phyloP scores from a whole-genome alignment of 2,329 filamentous ascomycete genomes.

The Trematosphaeria pertusa region DNA sequence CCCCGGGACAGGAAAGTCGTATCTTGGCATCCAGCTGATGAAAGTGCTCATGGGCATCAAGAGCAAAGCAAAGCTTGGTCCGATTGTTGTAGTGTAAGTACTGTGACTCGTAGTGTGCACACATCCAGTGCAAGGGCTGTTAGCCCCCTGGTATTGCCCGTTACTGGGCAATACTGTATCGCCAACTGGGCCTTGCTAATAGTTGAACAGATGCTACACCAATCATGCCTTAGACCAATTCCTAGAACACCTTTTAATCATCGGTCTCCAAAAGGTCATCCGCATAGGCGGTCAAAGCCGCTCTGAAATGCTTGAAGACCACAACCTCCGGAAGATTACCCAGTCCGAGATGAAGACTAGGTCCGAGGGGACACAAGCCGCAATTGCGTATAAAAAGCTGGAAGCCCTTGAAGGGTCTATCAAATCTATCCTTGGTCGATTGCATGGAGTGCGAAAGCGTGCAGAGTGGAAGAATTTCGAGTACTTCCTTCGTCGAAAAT shows the following conservation, averaged over 20 bases:
- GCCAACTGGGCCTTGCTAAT: too few relatives aligned
- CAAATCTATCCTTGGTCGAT: constrained; percentile 9
- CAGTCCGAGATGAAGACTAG: constrained; percentile 27
- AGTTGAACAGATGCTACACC: constrained; percentile 52
- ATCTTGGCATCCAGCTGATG: constrained; percentile 66
- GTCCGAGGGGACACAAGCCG: constrained; percentile 18
- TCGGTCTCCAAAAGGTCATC: constrained; percentile 59
- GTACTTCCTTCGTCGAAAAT: constrained; percentile 16
- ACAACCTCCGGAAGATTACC: constrained; percentile 56
- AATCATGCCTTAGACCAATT: constrained; percentile 66
- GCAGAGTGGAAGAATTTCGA: constrained; percentile 27
- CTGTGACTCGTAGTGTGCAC: too few relatives aligned
- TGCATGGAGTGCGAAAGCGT: constrained; percentile 15
- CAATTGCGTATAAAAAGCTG: constrained; percentile 19
- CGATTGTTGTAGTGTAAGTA: constrained; percentile 51
- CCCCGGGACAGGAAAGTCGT: constrained; percentile 74
- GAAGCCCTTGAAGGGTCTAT: constrained; percentile 15
- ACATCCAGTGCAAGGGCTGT: too few relatives aligned
- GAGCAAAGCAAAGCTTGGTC: constrained; percentile 46
- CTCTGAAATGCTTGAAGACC: constrained; percentile 57
- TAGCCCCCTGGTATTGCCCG: too few relatives aligned
- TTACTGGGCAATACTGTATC: too few relatives aligned
- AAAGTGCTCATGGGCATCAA: constrained; percentile 59
- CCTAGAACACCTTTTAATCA: constrained; percentile 64
- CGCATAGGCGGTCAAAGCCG: constrained; percentile 68